Evolutionary conservation across 305 asterid species (phyloP).

Genomic region (Fraxinus dipetala): DNA sequence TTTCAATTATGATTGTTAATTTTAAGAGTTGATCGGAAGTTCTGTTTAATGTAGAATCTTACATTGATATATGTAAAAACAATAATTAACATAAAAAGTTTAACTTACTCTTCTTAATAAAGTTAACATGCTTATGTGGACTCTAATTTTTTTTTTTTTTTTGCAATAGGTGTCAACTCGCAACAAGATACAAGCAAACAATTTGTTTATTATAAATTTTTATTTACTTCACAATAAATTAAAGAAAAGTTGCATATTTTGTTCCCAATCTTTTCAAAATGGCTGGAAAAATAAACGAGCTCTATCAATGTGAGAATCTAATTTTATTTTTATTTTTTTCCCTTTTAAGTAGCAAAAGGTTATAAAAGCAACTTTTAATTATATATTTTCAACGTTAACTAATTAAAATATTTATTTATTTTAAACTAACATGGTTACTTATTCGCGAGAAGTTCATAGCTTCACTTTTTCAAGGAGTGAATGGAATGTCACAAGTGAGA

Average conservation of each 20-base stretch:
- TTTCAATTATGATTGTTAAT: neutral
- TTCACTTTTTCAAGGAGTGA: neutral
- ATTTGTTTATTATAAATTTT: neutral
- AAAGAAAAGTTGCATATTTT: too few relatives aligned
- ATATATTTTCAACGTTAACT: neutral
- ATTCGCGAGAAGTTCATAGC: neutral
- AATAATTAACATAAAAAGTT: neutral
- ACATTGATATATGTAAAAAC: neutral
- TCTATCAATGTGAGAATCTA: neutral
- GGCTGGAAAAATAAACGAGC: neutral
- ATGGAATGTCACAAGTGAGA: neutral
- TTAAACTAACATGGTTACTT: neutral
- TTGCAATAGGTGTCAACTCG: neutral
- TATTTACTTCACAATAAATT: neutral
- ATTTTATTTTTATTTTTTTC: neutral
- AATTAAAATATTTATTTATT: neutral
- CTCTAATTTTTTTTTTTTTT: too few relatives aligned
- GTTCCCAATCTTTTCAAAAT: neutral
- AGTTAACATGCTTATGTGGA: too few relatives aligned
- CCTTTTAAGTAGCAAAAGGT: neutral
- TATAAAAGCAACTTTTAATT: neutral
- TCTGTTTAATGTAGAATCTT: neutral
- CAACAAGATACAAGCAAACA: neutral
- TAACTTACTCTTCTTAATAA: neutral
- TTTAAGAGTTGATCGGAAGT: neutral